Evolutionary conservation across 2,329 filamentous ascomycete species (phyloP), one percentile per base, ranked within the genome.

Genomic region (Dactylellina sp.): DNA sequence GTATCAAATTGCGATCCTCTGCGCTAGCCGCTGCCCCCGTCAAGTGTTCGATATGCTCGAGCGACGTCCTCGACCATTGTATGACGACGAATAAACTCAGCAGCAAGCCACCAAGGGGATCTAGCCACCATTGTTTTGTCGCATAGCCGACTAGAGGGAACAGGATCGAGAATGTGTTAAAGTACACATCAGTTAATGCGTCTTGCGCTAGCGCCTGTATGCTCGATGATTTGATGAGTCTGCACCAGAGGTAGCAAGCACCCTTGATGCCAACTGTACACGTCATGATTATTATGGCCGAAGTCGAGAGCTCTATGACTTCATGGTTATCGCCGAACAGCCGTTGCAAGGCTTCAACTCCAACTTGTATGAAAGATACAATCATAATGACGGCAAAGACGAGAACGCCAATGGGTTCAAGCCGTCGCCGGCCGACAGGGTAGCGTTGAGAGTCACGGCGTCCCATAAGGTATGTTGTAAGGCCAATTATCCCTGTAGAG

Each of bases 371-470:
- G 81, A 95, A 94, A 0, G 89, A 91, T 0, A 90, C 93, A 75
- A 94, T 90, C 91, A 95, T 95, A 79, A 94, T 91, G 71, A 93
- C 86, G 14, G 89, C 91, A 82, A 94, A 95, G 63, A 94, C 88
- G 3, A 95, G 83, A 1, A 95, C 89, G 25, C 91, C 91, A 4
- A 95, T 85, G 1, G 91, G 91, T 79, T 94, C 91, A 49, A 95
- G 84, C 52, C 89, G 86, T 39, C 90, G 87, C 16, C 91, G 86
- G 7, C 91, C 91, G n/a, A 93, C 88, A 0, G 91, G 91, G 77
- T 93, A 93, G 20, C 86, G 85, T 80, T 93, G 89, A 77, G 89
- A 87, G 78, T 94, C 90, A 74, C 89, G 87, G 42, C 70, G 60
- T 52, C 89, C 87, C 78, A 93, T 92, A 75, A 93, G 84, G 55